phyloP scores from a whole-genome alignment of 179 eudicot genomes.

The Camellia oleifera region DNA sequence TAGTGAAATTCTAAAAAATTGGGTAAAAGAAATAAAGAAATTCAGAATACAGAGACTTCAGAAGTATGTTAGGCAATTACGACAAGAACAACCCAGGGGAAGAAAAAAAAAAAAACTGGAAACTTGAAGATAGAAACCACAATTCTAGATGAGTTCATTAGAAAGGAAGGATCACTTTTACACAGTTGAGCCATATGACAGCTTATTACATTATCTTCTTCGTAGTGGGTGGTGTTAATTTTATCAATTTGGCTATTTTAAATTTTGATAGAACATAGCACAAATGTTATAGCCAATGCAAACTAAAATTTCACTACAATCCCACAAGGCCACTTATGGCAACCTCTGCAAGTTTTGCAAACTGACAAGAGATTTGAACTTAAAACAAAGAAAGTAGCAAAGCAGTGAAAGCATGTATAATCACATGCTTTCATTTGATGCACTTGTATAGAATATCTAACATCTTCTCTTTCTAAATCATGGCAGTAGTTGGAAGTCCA shows the following conservation, averaged over 20 bases:
- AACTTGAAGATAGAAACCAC: not conserved
- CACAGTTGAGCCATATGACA: not conserved
- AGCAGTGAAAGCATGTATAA: not conserved
- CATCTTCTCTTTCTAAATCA: not conserved
- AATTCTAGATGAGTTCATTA: not conserved
- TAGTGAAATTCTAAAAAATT: not conserved
- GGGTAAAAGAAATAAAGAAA: not conserved
- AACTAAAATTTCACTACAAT: not conserved
- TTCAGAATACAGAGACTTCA: not conserved
- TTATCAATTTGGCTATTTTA: too few relatives aligned
- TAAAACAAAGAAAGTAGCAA: not conserved
- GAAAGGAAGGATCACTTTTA: not conserved
- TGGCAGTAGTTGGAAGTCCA: constrained; percentile 43
- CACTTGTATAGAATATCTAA: not conserved
- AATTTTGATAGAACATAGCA: not conserved
- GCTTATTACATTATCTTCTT: not conserved
- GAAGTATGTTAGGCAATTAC: not conserved
- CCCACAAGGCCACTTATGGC: not conserved
- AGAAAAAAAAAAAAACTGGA: not conserved
- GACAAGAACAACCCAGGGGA: not conserved
- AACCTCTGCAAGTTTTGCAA: constrained; percentile 8
- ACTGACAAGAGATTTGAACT: not conserved
- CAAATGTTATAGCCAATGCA: too few relatives aligned
- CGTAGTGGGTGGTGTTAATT: not conserved
- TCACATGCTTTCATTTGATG: not conserved